These are phyloP conservation scores for Daldinia childiae DNA, from an alignment of 495 filamentous ascomycete genomes.

Conservation along the genomic window DNA sequence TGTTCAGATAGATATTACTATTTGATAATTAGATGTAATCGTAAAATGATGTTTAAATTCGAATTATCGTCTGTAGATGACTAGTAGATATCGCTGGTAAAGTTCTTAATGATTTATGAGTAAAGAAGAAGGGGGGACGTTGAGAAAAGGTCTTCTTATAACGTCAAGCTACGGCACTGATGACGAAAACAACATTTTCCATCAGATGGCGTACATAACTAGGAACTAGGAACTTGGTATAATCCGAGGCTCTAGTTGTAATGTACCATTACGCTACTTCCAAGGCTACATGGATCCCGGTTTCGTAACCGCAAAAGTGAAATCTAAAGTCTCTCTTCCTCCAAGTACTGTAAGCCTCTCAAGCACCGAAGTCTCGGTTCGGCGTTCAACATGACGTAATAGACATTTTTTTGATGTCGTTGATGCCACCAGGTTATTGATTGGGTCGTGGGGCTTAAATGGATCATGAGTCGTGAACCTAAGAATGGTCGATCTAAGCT, in stretches of 20 bases:
- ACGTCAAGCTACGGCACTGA: conserved; percentile 34
- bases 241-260: conserved; percentile 17
- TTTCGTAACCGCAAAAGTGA: conserved; percentile 1
- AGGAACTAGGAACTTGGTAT: conserved; percentile 25
- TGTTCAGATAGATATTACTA: conserved; percentile 24
- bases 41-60: neutral
- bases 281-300: conserved; percentile 1
- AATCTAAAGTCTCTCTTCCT: conserved; percentile 10
- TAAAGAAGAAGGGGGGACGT: conserved; percentile 5
- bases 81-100: conserved; percentile 17
- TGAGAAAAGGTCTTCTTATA: conserved; percentile 39
- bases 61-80: neutral
- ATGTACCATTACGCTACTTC: conserved; percentile 4
- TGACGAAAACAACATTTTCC: conserved; percentile 38
- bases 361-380: conserved; percentile 21
- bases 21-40: conserved; percentile 6
- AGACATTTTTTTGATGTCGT: conserved; percentile 35
- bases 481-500: neutral
- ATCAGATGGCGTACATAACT: conserved; percentile 14
- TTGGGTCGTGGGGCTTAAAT: conserved; percentile 22
- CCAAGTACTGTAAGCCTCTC: conserved; percentile 13
- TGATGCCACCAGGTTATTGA: conserved; percentile 23
- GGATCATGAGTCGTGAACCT: conserved; percentile 29
- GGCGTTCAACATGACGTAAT: conserved; percentile 35
- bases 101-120: conserved; percentile 5